Conservation (phyloP, 495 filamentous ascomycete genomes). For the Aspergillus bertholletiae region DNA sequence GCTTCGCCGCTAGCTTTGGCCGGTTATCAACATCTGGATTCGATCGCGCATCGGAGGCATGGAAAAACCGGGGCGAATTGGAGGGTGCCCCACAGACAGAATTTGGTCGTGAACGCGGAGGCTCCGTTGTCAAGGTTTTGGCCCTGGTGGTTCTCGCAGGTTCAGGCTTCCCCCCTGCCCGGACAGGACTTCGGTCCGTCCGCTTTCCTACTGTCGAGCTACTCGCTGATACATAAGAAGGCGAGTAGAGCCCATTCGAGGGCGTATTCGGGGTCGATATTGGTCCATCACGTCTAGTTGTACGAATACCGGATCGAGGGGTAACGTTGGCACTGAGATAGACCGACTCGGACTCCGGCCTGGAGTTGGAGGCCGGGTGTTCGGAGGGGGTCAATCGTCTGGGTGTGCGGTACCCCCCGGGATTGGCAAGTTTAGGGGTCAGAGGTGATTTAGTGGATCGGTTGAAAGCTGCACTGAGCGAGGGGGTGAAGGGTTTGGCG, state of each 20-base stretch:
- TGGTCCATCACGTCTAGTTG: conserved; percentile 60
- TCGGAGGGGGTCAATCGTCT: conserved; percentile 37
- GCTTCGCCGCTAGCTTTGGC: conserved; percentile 26
- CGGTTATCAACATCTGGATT: conserved; percentile 27
- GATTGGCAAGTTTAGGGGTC: conserved; percentile 49
- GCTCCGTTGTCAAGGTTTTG: conserved; percentile 34
- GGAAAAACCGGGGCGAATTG: conserved; percentile 66
- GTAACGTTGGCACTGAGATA: conserved; percentile 67
- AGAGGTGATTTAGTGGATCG: conserved; percentile 39
- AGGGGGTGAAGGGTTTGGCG: conserved; percentile 49
- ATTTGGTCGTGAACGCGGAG: conserved; percentile 25
- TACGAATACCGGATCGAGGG: conserved; percentile 65
- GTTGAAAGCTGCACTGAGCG: conserved; percentile 44
- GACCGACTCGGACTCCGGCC: conserved; percentile 30
- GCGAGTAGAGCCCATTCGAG: conserved; percentile 29
- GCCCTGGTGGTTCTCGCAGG: conserved; percentile 29
- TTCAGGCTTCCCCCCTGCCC: conserved; percentile 27
- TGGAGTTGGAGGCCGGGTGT: conserved; percentile 24
- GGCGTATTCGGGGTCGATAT: conserved; percentile 58
- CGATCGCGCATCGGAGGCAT: conserved; percentile 65
- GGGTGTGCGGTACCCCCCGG: conserved; percentile 29
- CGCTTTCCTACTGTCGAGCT: conserved; percentile 26
- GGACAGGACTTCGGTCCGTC: conserved; percentile 37
- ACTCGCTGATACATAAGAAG: conserved; percentile 30
- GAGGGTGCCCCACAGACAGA: conserved; percentile 29